These are phyloP conservation scores for Xylariaceae sp. DNA, from an alignment of 2,329 filamentous ascomycete species.

Conservation along the genomic window DNA sequence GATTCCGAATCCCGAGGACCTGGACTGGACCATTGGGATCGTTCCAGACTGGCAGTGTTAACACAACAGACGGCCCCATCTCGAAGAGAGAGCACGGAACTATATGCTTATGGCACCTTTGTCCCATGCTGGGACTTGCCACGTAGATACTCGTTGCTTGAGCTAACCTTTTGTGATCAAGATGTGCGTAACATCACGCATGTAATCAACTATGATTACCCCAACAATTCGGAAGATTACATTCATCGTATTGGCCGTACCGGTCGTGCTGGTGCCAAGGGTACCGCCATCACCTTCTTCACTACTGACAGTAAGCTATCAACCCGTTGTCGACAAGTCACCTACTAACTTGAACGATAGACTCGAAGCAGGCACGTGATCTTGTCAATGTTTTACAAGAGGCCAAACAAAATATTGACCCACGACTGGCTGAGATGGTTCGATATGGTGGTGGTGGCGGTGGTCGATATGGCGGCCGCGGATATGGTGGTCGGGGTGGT, in stretches of 20 bases:
- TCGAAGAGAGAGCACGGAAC: constrained; percentile 52
- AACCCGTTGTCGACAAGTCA: neutral
- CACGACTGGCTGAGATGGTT: constrained; percentile 91
- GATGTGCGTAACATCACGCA: constrained; percentile 99
- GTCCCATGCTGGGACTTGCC: constrained; percentile 62
- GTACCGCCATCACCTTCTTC: constrained; percentile 97
- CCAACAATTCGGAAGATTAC: constrained; percentile 98
- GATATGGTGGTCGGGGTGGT: constrained; percentile 63
- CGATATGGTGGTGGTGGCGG: constrained; percentile 86
- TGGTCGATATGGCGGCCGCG: constrained; percentile 65
- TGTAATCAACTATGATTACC: constrained; percentile 99
- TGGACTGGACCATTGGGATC: constrained; percentile 48
- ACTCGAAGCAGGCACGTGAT: constrained; percentile 94
- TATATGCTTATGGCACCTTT: constrained; percentile 49
- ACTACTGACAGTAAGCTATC: constrained; percentile 91
- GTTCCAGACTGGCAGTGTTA: constrained; percentile 52
- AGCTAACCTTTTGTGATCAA: constrained; percentile 78
- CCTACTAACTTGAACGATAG: constrained; percentile 48
- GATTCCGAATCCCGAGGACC: constrained; percentile 58
- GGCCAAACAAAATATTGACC: constrained; percentile 97
- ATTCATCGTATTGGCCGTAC: constrained; percentile 97
- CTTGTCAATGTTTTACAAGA: constrained; percentile 89
- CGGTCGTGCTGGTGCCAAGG: constrained; percentile 88
- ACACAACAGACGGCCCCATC: constrained; percentile 61
- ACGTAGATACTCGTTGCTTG: constrained; percentile 54